Conservation (phyloP, 768 basidiomycete species). For the Mycena rosella region DNA sequence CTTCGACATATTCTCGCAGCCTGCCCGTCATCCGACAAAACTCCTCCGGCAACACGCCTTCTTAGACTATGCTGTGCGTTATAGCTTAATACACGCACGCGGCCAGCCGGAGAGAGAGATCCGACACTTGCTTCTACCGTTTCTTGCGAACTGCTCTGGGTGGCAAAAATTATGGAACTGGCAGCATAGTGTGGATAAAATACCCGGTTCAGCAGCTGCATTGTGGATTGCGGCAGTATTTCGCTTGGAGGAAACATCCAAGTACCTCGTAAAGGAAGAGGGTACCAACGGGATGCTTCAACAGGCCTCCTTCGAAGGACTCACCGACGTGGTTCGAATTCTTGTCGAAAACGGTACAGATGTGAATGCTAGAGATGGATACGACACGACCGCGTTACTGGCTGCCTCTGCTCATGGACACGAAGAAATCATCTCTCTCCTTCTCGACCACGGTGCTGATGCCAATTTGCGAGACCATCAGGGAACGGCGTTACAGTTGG, state of each 20-base stretch:
- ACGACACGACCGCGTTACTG: background rate
- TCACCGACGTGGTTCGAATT: background rate
- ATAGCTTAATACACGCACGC: constrained; percentile 5
- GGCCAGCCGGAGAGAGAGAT: constrained; percentile 1
- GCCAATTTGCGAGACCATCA: no score
- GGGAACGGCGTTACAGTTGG: no score
- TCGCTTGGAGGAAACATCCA: background rate
- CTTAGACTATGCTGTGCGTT: no score
- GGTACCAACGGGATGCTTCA: background rate
- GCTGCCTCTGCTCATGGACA: no score
- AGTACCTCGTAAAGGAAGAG: background rate
- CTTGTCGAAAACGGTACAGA: background rate
- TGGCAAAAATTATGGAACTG: constrained; percentile 12
- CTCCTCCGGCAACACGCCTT: background rate
- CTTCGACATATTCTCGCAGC: background rate
- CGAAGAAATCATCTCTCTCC: no score
- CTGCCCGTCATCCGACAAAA: background rate
- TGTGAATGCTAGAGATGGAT: no score
- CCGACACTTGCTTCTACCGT: background rate
- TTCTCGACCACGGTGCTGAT: no score
- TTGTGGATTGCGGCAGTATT: constrained; percentile 3
- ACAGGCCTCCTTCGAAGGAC: background rate
- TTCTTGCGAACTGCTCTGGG: background rate
- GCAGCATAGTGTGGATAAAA: background rate
- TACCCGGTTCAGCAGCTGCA: background rate